phyloP scores from a whole-genome alignment of 2,329 filamentous ascomycete species.

The Trichoderma semiorbis region DNA sequence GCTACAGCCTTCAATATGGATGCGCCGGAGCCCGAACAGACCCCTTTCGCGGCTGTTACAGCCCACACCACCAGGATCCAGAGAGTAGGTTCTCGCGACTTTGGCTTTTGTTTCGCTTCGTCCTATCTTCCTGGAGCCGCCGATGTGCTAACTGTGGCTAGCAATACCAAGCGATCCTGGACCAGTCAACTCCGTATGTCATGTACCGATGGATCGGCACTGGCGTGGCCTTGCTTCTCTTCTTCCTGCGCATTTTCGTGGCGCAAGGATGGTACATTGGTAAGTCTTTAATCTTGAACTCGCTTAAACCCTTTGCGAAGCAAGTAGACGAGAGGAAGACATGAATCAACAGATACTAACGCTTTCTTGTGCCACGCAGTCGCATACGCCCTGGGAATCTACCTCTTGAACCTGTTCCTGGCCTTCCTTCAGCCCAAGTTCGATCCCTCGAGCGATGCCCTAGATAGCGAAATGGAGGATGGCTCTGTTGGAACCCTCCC shows the following conservation, averaged over 20 bases:
- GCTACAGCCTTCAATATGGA: slow-evolving; percentile 60
- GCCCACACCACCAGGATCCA: slow-evolving; percentile 75
- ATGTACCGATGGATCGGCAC: slow-evolving; percentile 89
- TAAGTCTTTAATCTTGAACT: too few species aligned
- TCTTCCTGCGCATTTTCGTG: slow-evolving; percentile 84
- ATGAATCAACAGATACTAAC: neutral
- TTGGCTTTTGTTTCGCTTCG: neutral
- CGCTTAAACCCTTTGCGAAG: too few species aligned
- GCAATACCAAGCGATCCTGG: slow-evolving; percentile 92
- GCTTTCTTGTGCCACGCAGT: slow-evolving; percentile 50
- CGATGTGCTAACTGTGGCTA: slow-evolving; percentile 38
- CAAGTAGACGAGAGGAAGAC: too few species aligned
- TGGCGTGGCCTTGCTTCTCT: slow-evolving; percentile 68
- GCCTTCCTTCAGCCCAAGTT: slow-evolving; percentile 98
- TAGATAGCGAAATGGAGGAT: slow-evolving; percentile 96
- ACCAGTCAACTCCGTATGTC: slow-evolving; percentile 87
- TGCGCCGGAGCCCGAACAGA: slow-evolving; percentile 79
- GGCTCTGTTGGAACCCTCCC: slow-evolving; percentile 78
- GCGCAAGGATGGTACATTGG: slow-evolving; percentile 99
- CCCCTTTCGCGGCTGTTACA: slow-evolving; percentile 85
- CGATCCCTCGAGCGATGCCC: slow-evolving; percentile 85
- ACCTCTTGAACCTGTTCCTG: slow-evolving; percentile 97
- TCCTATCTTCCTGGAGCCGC: neutral
- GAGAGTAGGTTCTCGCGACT: slow-evolving; percentile 51
- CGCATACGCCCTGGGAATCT: slow-evolving; percentile 96